phyloP scores from a whole-genome alignment of 2,329 filamentous ascomycete genomes.

The Orbilia brochopaga region DNA sequence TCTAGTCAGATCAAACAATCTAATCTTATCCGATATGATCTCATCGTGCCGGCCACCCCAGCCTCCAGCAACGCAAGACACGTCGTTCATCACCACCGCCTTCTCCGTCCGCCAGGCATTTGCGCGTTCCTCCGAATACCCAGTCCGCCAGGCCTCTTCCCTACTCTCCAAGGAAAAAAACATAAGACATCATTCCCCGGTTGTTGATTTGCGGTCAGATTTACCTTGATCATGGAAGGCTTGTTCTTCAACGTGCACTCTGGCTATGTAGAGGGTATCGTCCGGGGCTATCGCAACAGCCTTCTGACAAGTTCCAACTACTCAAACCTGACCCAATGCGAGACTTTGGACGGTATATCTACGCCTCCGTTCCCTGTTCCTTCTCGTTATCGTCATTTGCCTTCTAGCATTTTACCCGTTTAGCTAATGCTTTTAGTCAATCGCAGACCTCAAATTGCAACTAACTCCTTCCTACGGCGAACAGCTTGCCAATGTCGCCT shows the following conservation, averaged over 20 bases:
- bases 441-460: constrained; percentile 91
- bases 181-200: too few relatives aligned
- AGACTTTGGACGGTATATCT: constrained; percentile 85
- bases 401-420: not conserved
- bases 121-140: too few relatives aligned
- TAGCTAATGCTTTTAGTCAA: constrained; percentile 18
- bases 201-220: not conserved
- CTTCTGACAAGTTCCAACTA: constrained; percentile 91
- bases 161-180: too few relatives aligned
- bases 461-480: constrained; percentile 96
- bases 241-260: constrained; percentile 94
- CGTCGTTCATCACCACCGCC: too few relatives aligned
- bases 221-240: constrained; percentile 73
- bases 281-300: constrained; percentile 93
- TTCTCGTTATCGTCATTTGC: too few relatives aligned
- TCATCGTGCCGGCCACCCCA: not conserved
- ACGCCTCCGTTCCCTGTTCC: constrained; percentile 23
- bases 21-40: constrained; percentile 7
- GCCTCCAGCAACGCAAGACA: too few relatives aligned
- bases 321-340: constrained; percentile 94
- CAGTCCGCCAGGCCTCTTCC: too few relatives aligned
- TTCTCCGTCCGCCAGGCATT: too few relatives aligned
- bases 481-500: constrained; percentile 89
- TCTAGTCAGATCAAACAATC: constrained; percentile 12
- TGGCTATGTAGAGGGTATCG: constrained; percentile 96